phyloP scores from a whole-genome alignment of 2,329 filamentous ascomycete genomes.

The Penicillium olsonii region DNA sequence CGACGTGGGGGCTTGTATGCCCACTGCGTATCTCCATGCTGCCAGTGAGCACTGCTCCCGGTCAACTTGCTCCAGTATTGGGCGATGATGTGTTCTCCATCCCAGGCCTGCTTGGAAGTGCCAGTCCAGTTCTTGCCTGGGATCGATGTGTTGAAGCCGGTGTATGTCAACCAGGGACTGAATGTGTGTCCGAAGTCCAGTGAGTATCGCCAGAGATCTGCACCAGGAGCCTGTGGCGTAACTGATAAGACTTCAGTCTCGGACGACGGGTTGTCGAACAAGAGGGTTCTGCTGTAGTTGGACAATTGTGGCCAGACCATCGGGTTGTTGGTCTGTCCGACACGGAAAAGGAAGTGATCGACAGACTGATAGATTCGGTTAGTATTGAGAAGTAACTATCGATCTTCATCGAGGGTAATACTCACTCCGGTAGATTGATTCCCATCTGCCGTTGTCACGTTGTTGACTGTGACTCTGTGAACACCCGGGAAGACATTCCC shows the following conservation, averaged over 20 bases:
- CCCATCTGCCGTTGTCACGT: constrained; percentile 9
- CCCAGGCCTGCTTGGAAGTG: constrained; percentile 59
- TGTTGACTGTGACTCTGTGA: constrained; percentile 7
- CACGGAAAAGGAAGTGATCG: constrained; percentile 51
- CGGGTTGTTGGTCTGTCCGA: constrained; percentile 60
- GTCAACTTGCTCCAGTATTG: constrained; percentile 63
- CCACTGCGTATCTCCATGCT: constrained; percentile 56
- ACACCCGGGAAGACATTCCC: constrained; percentile 10
- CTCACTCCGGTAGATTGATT: constrained; percentile 10
- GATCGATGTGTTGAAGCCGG: constrained; percentile 52
- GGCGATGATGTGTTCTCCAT: constrained; percentile 62
- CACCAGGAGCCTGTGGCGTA: constrained; percentile 61
- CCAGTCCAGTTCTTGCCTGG: constrained; percentile 57
- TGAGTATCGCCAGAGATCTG: constrained; percentile 63
- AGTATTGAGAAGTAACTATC: constrained; percentile 3
- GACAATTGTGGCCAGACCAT: constrained; percentile 57
- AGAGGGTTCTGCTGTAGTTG: constrained; percentile 60
- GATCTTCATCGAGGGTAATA: not conserved
- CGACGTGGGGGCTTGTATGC: constrained; percentile 47
- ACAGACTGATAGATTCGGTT: constrained; percentile 29
- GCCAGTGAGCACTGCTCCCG: constrained; percentile 61
- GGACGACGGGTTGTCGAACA: constrained; percentile 42
- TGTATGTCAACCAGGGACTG: constrained; percentile 60
- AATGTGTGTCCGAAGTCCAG: constrained; percentile 62
- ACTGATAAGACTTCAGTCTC: constrained; percentile 50